Evolutionary conservation across 495 filamentous ascomycete species (phyloP), one percentile per base, ranked within the genome.

Genomic region (Wilcoxina mikolae): DNA sequence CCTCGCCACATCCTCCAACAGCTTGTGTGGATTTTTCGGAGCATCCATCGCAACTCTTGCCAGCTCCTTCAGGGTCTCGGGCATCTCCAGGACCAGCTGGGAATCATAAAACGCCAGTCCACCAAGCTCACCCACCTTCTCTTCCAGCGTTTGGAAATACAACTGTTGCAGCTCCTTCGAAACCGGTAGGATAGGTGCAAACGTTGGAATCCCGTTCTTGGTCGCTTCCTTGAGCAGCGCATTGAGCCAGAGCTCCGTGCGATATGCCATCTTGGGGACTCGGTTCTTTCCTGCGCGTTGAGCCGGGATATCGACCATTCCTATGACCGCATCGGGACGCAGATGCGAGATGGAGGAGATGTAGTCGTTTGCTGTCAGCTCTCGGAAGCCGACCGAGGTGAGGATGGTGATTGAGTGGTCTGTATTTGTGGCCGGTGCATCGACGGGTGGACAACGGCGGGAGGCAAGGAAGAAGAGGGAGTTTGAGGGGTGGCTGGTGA

Each of bases 91-190:
- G 2, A 88, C 67, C n/a, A 87, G 73, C 38, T 76, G 73, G 11
- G 80, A 71, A 60, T 89, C 82, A 67, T 95, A 90, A 18, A 96
- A 65, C 4, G 87, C 87, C 0, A 96, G 71, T 0, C 93, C 93
- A 2, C 79, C 75, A n/a, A 94, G 62, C 28, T 72, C 58, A 23
- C 71, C 67, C 0, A 68, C 60, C 38, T 78, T 67, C 10, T 83
- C 76, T 18, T 63, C 71, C 20, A 95, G 70, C 10, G 78, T 76
- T 18, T 82, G 75, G 11, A 94, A 59, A 58, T 95, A 95, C 51
- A 84, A 75, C 50, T 73, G 76, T 62, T 95, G 89, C 43, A 81
- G 74, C 5, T 81, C 70, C 52, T 78, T 78, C n/a, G 79, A 73
- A 5, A 95, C 69, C 1, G 89, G 86, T 11, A 94, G 71, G 0